These are phyloP conservation scores for Megacollybia marginata DNA, from an alignment of 768 basidiomycete species.

Conservation along the genomic window DNA sequence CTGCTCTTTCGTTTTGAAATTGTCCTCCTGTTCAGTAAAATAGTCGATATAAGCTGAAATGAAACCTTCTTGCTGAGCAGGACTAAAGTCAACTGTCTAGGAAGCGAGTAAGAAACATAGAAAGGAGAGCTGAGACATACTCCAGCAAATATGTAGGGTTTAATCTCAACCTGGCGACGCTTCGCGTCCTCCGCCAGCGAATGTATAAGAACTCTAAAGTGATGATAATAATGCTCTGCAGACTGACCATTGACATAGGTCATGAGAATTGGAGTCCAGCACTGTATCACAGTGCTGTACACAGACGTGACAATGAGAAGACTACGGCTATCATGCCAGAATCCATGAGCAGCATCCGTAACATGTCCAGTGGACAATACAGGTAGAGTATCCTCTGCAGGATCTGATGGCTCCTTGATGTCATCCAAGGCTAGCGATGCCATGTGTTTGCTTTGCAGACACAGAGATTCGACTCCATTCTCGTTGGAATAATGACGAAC, in stretches of 20 bases:
- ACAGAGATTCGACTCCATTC: too few relatives aligned
- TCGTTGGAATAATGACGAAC: too few relatives aligned
- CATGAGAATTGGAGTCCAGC: slow-evolving; percentile 13
- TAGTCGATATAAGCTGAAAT: slow-evolving; percentile 19
- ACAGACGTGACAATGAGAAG: slow-evolving; percentile 13
- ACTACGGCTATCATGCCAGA: slow-evolving; percentile 6
- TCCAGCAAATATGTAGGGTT: slow-evolving; percentile 8
- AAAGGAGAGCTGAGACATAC: not conserved
- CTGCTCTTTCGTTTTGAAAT: slow-evolving; percentile 2
- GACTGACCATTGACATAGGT: slow-evolving; percentile 14
- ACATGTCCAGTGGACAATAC: too few relatives aligned
- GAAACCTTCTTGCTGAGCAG: slow-evolving; percentile 24
- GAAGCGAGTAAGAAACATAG: not conserved
- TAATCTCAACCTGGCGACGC: not conserved
- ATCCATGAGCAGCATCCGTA: slow-evolving; percentile 17
- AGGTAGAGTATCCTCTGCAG: too few relatives aligned
- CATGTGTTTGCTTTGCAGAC: too few relatives aligned
- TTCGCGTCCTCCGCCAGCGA: slow-evolving; percentile 1
- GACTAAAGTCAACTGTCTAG: slow-evolving; percentile 27
- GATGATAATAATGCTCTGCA: slow-evolving; percentile 9
- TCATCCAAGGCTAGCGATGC: too few relatives aligned
- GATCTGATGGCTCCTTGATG: too few relatives aligned
- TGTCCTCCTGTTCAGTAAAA: slow-evolving; percentile 4
- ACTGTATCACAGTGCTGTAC: slow-evolving; percentile 4
- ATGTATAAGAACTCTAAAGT: slow-evolving; percentile 9